These are phyloP conservation scores for Thinopyrum elongatum DNA, from an alignment of 176 grass and related monocot species.

Conservation along the genomic window DNA sequence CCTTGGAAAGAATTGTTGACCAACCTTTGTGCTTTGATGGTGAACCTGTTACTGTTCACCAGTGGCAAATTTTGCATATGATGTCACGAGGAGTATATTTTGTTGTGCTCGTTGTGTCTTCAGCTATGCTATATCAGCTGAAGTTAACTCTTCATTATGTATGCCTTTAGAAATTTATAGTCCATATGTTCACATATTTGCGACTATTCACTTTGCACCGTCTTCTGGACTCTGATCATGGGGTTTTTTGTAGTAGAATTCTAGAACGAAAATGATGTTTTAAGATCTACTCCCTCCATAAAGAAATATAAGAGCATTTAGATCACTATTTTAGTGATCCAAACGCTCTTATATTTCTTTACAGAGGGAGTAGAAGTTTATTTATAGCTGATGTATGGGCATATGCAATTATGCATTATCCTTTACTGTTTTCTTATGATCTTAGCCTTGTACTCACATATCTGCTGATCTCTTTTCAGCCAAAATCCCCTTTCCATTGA, in stretches of 20 bases:
- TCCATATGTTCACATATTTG: not conserved
- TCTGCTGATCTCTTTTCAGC: constrained; percentile 47
- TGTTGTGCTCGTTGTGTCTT: not conserved
- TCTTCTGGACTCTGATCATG: not conserved
- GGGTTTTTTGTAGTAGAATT: constrained; percentile 11
- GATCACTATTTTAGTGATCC: no score
- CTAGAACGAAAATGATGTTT: not conserved
- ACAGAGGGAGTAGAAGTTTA: no score
- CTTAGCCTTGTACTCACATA: constrained; percentile 8
- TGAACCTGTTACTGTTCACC: not conserved
- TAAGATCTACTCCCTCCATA: no score
- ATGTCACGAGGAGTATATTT: not conserved
- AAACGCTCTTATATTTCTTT: no score
- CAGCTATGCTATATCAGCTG: not conserved
- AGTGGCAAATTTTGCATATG: not conserved
- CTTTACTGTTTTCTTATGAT: constrained; percentile 8
- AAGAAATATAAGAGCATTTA: no score
- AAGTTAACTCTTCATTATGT: not conserved
- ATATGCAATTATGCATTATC: not conserved
- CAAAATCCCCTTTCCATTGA: constrained; percentile 95
- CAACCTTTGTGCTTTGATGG: not conserved
- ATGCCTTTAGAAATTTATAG: not conserved
- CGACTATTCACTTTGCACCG: not conserved
- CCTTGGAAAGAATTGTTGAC: not conserved
- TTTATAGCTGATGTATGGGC: not conserved